Conservation (phyloP, 2,329 filamentous ascomycete species). For the Aspergillus ustus region DNA sequence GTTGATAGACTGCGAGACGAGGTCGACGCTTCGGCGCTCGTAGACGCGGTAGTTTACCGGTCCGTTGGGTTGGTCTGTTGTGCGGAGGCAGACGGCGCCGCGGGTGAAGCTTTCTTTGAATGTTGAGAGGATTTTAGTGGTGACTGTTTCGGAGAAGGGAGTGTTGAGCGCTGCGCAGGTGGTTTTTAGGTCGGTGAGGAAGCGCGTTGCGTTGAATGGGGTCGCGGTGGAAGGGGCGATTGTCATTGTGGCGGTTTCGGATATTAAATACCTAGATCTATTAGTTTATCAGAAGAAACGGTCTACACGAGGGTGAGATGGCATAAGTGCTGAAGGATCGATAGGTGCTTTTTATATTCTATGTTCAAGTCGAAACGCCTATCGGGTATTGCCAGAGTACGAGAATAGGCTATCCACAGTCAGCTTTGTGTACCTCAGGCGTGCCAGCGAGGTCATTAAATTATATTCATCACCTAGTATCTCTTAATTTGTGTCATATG, state of each 20-base stretch:
- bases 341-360: too few relatives aligned
- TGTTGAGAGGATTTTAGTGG: background rate
- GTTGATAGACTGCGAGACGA: background rate
- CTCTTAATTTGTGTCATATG: too few relatives aligned
- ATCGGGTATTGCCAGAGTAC: too few relatives aligned
- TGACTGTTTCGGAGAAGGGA: background rate
- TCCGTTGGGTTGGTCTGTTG: background rate
- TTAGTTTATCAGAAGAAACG: too few relatives aligned
- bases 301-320: too few relatives aligned
- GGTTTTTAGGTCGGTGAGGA: background rate
- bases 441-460: background rate
- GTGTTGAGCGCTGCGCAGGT: background rate
- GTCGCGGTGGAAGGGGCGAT: background rate
- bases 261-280: too few relatives aligned
- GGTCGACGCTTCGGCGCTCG: background rate
- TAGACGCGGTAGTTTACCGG: conserved; percentile 6
- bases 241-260: background rate
- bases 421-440: too few relatives aligned
- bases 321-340: too few relatives aligned
- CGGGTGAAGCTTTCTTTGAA: background rate
- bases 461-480: too few relatives aligned
- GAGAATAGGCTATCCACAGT: too few relatives aligned
- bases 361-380: too few relatives aligned
- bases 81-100: background rate
- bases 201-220: background rate